phyloP scores from a whole-genome alignment of 768 basidiomycete species.

The Rhodotorula babjevae region DNA sequence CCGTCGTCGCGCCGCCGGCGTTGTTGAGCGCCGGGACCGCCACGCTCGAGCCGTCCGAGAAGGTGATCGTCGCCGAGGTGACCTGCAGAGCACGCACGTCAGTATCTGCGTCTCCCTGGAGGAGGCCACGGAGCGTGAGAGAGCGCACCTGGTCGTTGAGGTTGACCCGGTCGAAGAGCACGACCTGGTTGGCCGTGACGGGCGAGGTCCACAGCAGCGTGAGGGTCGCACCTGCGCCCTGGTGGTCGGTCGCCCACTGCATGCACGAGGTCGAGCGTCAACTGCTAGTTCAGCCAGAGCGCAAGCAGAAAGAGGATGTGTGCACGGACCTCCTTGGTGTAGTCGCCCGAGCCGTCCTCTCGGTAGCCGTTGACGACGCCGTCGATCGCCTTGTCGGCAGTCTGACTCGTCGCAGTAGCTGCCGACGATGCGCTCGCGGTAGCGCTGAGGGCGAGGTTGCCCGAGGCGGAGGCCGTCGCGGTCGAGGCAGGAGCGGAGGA shows the following conservation, averaged over 20 bases:
- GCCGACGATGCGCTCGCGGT: not conserved
- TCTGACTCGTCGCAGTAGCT: not conserved
- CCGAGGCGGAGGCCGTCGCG: not conserved
- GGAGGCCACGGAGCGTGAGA: too few relatives aligned
- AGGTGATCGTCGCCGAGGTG: conserved; percentile 9
- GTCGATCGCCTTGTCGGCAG: not conserved
- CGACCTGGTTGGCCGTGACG: not conserved
- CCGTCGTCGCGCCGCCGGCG: conserved; percentile 16
- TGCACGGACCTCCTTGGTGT: conserved; percentile 11
- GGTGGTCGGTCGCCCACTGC: conserved; percentile 11
- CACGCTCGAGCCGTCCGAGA: conserved; percentile 15
- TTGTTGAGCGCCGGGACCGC: conserved; percentile 10
- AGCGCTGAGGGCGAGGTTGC: conserved; percentile 11
- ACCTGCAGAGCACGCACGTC: not conserved
- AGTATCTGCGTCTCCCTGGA: not conserved
- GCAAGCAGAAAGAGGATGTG: not conserved
- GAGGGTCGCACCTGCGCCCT: not conserved
- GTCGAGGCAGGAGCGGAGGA: not conserved
- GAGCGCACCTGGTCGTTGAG: conserved; percentile 3
- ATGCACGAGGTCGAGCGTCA: not conserved
- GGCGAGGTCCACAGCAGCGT: not conserved
- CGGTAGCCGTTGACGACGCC: conserved; percentile 15
- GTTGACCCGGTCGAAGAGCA: conserved; percentile 1
- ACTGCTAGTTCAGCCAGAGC: too few relatives aligned
- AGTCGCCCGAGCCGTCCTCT: conserved; percentile 15